Evolutionary conservation across 768 basidiomycete genomes (phyloP), one percentile per base, ranked within the genome.

Genomic region (Antrodiella citrinella): DNA sequence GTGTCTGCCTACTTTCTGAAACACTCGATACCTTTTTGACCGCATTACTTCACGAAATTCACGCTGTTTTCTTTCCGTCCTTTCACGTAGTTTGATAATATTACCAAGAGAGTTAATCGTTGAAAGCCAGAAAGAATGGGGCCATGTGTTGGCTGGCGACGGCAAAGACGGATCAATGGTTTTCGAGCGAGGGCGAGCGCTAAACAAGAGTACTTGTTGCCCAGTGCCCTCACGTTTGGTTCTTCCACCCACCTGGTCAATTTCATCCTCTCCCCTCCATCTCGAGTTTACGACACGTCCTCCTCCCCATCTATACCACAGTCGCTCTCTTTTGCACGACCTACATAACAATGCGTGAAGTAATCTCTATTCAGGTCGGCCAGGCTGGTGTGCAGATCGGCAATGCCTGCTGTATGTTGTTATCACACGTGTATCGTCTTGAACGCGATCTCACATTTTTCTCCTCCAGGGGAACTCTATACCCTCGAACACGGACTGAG

Each of bases 401-500:
- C 60, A 97, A 96, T 71, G 92, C 95, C 58, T 98, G 92, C 76
- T 95, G 94, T 90, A 65, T 72, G 87, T 76, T 19, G 30, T 13
- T 55, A 38, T 46, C 30, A 51, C 43, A 51, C 51, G 44, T 3
- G 45, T 45, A 10, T 11, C 30, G n/a, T n/a, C n/a, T n/a, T n/a
- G n/a, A 21, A 49, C 54, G 13, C 48, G 47, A 39, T 44, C 41
- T 40, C 44, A 45, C 56, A 56, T 51, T 55, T 55, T 52, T 25
- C 46, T 55, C 54, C 54, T n/a, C 62, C 64, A 91, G 89, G 90
- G 94, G 94, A 96, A 70, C 82, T 97, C 55, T 99, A 98, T 75
- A 96, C 93, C 58, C 78, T 97, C 63, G 95, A 99, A 71, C 95
- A 97, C 65, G 95, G 95, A 60, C 76, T 99, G 52, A 90, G 83